phyloP scores from a whole-genome alignment of 169 alveolate genomes.

The Cryptosporidium canis region DNA sequence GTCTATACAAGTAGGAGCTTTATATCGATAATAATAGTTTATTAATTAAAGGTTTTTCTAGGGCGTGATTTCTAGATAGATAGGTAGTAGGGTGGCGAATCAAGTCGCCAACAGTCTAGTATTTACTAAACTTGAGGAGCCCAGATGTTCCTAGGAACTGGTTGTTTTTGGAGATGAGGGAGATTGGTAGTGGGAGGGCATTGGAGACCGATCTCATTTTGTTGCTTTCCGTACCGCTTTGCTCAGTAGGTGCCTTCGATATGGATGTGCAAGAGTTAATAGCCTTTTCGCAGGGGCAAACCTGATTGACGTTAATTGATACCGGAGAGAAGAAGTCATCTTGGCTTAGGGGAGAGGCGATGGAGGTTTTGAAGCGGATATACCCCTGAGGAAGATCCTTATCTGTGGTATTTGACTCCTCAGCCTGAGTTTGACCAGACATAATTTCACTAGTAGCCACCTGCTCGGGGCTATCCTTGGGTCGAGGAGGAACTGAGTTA shows the following conservation, averaged over 20 bases:
- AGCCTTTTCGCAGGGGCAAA: slow-evolving; percentile 49
- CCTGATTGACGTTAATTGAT: background rate
- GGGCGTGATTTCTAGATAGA: background rate
- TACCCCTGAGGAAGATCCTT: slow-evolving; percentile 37
- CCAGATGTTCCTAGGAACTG: slow-evolving; percentile 18
- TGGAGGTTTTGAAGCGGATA: slow-evolving; percentile 52
- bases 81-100: background rate
- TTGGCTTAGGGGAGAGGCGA: slow-evolving; percentile 32
- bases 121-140: slow-evolving; percentile 3
- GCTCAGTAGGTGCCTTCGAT: background rate
- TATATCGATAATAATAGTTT: background rate
- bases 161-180: background rate
- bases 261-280: background rate
- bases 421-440: background rate
- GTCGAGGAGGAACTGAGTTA: slow-evolving; percentile 29
- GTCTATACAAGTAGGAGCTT: background rate
- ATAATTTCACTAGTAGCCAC: background rate
- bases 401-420: background rate
- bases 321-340: slow-evolving; percentile 20
- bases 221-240: background rate
- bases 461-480: background rate
- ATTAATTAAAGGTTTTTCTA: background rate
- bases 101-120: background rate
- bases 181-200: background rate
- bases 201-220: background rate